These are phyloP conservation scores for Lagenidium giganteum DNA, from an alignment of 352 stramenopile genomes.

Conservation along the genomic window DNA sequence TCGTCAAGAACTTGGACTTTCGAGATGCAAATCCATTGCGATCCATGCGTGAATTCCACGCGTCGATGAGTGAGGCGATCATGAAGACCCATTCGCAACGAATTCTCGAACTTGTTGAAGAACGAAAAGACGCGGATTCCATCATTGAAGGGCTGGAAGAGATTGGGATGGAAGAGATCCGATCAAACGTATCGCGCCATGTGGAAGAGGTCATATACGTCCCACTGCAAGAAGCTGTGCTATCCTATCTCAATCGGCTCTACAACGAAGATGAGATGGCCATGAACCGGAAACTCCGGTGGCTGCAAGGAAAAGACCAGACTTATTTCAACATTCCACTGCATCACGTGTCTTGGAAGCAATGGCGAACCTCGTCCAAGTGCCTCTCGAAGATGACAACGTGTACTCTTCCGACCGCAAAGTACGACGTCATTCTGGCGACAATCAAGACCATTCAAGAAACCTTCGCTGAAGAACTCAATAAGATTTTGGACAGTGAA, in stretches of 20 bases:
- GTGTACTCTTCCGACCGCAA: conserved; percentile 52
- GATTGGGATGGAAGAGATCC: conserved; percentile 50
- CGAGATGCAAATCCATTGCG: conserved; percentile 33
- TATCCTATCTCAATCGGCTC: conserved; percentile 41
- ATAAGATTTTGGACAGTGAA: conserved; percentile 39
- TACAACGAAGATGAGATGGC: conserved; percentile 73
- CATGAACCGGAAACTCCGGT: conserved; percentile 83
- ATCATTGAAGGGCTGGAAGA: conserved; percentile 2
- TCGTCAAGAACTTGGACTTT: conserved; percentile 55
- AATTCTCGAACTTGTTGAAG: conserved; percentile 51
- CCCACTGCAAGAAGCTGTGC: conserved; percentile 60
- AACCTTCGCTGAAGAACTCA: conserved; percentile 72
- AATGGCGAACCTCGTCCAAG: conserved; percentile 73
- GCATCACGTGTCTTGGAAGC: conserved; percentile 79
- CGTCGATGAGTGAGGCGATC: conserved; percentile 49
- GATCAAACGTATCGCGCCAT: conserved; percentile 60
- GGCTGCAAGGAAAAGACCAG: conserved; percentile 88
- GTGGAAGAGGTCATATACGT: conserved; percentile 79
- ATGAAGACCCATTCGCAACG: conserved; percentile 54
- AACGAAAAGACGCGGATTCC: conserved; percentile 4
- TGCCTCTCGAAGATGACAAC: conserved; percentile 59
- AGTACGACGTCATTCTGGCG: conserved; percentile 74
- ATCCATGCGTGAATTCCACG: conserved; percentile 62
- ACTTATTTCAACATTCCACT: conserved; percentile 86
- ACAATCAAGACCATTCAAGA: conserved; percentile 75